phyloP scores from a whole-genome alignment of 768 basidiomycete species.

The Pleurotus giganteus region DNA sequence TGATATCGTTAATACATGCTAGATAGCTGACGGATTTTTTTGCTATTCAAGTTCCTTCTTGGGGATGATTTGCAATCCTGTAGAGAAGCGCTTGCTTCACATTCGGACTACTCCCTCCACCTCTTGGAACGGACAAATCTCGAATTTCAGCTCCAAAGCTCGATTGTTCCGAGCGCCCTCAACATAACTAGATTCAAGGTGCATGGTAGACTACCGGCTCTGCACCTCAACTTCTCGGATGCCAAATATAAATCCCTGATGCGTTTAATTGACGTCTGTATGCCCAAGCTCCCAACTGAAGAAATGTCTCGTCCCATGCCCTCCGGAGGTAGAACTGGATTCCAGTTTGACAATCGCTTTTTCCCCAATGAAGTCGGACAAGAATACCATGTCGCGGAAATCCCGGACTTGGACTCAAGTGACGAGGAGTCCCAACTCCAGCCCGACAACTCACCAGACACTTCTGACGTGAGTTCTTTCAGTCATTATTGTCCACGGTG shows the following conservation, averaged over 20 bases:
- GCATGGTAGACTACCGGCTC: constrained; percentile 80
- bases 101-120: constrained; percentile 64
- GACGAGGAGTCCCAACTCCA: constrained; percentile 18
- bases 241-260: constrained; percentile 90
- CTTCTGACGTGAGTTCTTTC: constrained; percentile 16
- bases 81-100: constrained; percentile 68
- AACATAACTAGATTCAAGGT: constrained; percentile 88
- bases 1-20: not conserved
- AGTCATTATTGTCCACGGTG: not conserved
- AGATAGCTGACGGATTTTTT: constrained; percentile 11
- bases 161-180: constrained; percentile 82
- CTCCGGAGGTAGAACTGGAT: constrained; percentile 28
- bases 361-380: constrained; percentile 27
- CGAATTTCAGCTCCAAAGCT: constrained; percentile 85
- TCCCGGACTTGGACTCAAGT: constrained; percentile 39
- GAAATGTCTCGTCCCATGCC: constrained; percentile 19
- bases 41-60: constrained; percentile 81
- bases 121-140: constrained; percentile 91
- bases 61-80: constrained; percentile 83
- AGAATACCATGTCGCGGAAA: constrained; percentile 72
- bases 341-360: constrained; percentile 35
- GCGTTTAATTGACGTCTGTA: constrained; percentile 86
- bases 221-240: constrained; percentile 89
- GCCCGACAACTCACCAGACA: not conserved
- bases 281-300: constrained; percentile 75